Evolutionary conservation across 352 stramenopile species (phyloP), one percentile per base, ranked within the genome.

Genomic region (Saprolegnia diclina): DNA sequence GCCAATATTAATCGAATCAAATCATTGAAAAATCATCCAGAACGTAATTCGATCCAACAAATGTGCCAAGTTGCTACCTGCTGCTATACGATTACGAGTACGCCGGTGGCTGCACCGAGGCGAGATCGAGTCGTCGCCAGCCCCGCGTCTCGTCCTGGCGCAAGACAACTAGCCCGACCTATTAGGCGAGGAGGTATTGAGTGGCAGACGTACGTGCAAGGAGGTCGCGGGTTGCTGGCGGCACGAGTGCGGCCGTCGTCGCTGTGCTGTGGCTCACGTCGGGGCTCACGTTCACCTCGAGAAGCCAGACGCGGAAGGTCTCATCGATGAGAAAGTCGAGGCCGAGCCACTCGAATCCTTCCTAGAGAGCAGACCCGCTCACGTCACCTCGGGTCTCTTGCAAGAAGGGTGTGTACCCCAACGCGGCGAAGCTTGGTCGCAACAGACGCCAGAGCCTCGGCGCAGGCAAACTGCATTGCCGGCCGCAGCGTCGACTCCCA

Each of bases 201-300:
- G 6, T 44, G 16, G 22, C 21, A 48, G 29, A 14, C 63, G 24
- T 77, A 90, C 84, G 35, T 32, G 85, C 75, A 0, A 93, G 67
- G 0, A 78, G 64, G 16, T 88, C 79, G 26, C 42, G 50, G 1
- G 83, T 91, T 7, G 85, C 83, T 40, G 70, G 66, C 6, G 85
- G 77, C 24, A 82, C 85, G 10, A 93, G 52, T 5, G 74, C 66
- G 18, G 75, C 76, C 0, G 82, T 91, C 29, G 91, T 73, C 5
- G 29, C 24, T 0, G 83, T 91, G 65, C 84, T 92, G 67, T 92
- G 84, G 71, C 84, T 94, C 11, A 95, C 78, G 64, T 96, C 88
- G 0, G 88, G 88, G 71, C 84, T 94, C 7, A 96, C 85, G 65
- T 96, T 96, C 19, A 94, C 88, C 54, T 96, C 88, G 1, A 96